Evolutionary conservation across 345 rosid species (phyloP), one percentile per base, ranked within the genome.

Genomic region (Cardamine occulta): DNA sequence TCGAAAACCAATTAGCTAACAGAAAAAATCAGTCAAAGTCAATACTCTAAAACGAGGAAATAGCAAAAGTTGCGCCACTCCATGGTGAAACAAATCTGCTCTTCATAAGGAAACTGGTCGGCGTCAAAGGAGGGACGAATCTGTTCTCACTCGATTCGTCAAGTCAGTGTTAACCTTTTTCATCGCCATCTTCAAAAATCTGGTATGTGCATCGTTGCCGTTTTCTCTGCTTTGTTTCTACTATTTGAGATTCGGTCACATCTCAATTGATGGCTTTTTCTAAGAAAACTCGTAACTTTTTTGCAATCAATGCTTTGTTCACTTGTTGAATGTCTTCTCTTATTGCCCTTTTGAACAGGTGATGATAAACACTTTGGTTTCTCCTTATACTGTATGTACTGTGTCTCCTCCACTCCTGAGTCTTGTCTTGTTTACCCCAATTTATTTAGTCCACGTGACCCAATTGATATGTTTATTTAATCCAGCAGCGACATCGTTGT

Each of bases 321-420:
- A 28, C 12, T 58, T 58, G 45, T 21, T 40, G 52, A 55, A 14
- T 64, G 71, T 40, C 55, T 54, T 45, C 4, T 34, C 31, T 58
- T 26, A 35, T 68, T 51, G 1, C 2, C 8, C 15, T 48, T 29
- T 66, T 24, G 62, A 64, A 31, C 74, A 79, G 78, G 78, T 66
- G 63, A 73, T 80, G 78, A 68, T 80, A 67, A 81, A 68, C 59
- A 57, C 68, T 26, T 37, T 73, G 63, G 76, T 69, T 40, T 74
- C 67, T 23, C 81, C 80, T 56, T 73, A 54, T 75, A 68, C 39
- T 45, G 72, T 77, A 76, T 62, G 78, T 65, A 56, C 75, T 32
- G 58, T 40, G 1, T 49, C 49, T 26, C 55, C 37, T 31, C 51
- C 53, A 40, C 65, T 62, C 34, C 47, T 18, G n/a, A 23, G n/a